These are phyloP conservation scores for Nemania bipapillata DNA, from an alignment of 2,329 filamentous ascomycete species.

Conservation along the genomic window DNA sequence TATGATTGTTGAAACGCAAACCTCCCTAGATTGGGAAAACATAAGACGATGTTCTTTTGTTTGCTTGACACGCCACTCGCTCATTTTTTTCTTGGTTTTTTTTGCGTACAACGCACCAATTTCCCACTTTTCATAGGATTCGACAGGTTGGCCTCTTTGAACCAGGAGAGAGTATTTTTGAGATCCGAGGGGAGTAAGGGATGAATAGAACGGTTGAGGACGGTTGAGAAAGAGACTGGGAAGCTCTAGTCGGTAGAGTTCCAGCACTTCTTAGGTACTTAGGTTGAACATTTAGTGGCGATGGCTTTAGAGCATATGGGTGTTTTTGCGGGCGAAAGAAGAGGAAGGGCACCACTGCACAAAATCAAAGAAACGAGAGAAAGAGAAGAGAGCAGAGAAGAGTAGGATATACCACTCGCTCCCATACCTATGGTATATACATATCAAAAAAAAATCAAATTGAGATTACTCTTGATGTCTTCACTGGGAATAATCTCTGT, in stretches of 20 bases:
- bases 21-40: constrained; percentile 17
- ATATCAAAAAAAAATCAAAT: background rate
- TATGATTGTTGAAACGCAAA: constrained; percentile 9
- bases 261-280: constrained; percentile 5
- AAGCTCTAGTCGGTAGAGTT: background rate
- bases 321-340: background rate
- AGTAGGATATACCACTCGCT: constrained; percentile 10
- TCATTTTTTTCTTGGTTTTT: background rate
- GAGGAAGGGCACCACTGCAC: background rate
- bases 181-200: background rate
- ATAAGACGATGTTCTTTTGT: constrained; percentile 8
- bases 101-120: constrained; percentile 19
- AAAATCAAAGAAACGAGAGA: background rate
- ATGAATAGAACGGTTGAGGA: constrained; percentile 4
- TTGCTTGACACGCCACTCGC: constrained; percentile 26
- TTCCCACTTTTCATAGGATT: background rate
- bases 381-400: constrained; percentile 1
- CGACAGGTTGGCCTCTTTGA: constrained; percentile 24
- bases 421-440: constrained; percentile 23
- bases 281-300: background rate
- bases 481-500: background rate
- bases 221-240: background rate
- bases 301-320: constrained; percentile 12
- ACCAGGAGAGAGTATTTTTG: background rate
- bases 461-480: background rate